Evolutionary conservation across 2,329 filamentous ascomycete genomes (phyloP).

Genomic region (Fusarium nanum): DNA sequence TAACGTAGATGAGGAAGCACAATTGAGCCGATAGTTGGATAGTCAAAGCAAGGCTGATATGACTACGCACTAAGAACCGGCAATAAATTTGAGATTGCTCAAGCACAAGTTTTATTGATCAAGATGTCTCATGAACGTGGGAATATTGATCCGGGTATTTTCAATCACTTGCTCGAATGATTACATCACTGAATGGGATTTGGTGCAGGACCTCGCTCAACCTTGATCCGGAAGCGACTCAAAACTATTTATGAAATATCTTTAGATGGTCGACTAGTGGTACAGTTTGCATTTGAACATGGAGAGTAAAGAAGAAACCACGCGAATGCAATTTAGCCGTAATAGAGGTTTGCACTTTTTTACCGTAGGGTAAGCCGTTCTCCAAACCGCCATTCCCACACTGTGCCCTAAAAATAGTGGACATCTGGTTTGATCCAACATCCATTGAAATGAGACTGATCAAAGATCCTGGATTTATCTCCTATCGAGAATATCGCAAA

Average conservation of each 20-base stretch:
- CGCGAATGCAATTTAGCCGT: neutral
- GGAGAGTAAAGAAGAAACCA: neutral
- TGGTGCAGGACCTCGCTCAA: rapidly evolving
- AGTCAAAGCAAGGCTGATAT: neutral
- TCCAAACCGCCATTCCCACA: neutral
- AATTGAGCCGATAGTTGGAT: neutral
- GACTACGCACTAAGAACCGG: neutral
- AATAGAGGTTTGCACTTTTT: neutral
- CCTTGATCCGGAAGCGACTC: neutral
- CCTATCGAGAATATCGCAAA: neutral
- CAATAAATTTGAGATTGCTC: neutral
- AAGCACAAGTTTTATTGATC: neutral
- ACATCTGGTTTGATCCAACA: neutral
- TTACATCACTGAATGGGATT: rapidly evolving
- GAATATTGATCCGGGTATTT: neutral
- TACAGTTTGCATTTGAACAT: neutral
- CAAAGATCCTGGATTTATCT: neutral
- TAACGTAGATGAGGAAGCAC: neutral
- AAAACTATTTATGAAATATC: rapidly evolving
- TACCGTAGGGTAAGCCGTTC: neutral
- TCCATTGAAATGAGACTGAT: neutral
- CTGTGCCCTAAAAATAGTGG: neutral
- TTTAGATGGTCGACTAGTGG: neutral
- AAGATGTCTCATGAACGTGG: neutral
- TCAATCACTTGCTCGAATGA: rapidly evolving